Evolutionary conservation across 2,329 filamentous ascomycete species (phyloP), one percentile per base, ranked within the genome.

Genomic region (Aotearoamyces nothofagi): DNA sequence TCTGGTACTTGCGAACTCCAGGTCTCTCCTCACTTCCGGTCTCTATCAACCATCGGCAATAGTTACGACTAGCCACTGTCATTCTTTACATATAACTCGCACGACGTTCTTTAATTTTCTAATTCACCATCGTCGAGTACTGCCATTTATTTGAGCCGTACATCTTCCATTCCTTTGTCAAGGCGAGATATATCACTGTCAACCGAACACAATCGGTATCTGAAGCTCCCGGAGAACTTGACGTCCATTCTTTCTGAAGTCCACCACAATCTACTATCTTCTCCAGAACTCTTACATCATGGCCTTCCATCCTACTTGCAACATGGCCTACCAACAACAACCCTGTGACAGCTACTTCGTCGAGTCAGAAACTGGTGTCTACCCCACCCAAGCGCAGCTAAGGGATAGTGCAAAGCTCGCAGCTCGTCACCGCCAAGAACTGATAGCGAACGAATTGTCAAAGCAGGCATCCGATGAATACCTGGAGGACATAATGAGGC

Each of bases 361-460:
- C 31, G 74, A 79, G 43, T 62, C 61, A 37, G 63, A 66, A 28
- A 61, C 50, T 29, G 39, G 36, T 12, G 19, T 40, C 9, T 46
- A 45, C 31, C 38, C 42, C 17, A 37, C 41, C 16, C 37, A 33
- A 25, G 39, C 41, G 20, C 33, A 41, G 22, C 63, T 75, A 35
- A 73, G 78, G 48, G 79, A 90, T 45, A 75, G 81, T 36, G 71
- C 77, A 42, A 82, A 78, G 55, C 69, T 82, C 48, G 61, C 90
- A 44, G 78, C 80, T 35, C 74, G 79, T 49, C 74, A 87, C 57
- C 74, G 76, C 46, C 87, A 94, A 56, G 81, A 87, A 49, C 77
- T 78, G 41, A 78, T 96, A 43, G 84, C 78, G 36, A 80, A 84
- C 49, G 82, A 96, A 52, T 69, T 96, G 40, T 94, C 86, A 25